phyloP scores from a whole-genome alignment of 2,329 filamentous ascomycete species.

The Phyllosticta citrichinensis region DNA sequence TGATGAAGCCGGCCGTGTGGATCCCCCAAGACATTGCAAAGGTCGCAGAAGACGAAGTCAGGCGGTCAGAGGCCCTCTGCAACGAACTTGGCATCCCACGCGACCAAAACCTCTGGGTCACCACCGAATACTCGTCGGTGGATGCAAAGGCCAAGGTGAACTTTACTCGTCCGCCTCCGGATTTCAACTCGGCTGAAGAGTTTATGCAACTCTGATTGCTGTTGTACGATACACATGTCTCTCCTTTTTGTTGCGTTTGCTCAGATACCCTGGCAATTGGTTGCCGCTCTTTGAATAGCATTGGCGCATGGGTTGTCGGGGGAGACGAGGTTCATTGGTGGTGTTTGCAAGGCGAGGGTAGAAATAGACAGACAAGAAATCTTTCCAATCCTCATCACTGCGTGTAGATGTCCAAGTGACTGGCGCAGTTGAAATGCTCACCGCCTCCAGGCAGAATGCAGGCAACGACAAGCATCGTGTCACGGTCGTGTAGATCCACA shows the following conservation, averaged over 20 bases:
- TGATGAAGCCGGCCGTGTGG: conserved; percentile 82
- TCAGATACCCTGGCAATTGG: not conserved
- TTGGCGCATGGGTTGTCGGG: not conserved
- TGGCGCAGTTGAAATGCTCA: no score
- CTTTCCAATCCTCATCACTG: no score
- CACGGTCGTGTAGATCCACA: not conserved
- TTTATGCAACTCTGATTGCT: conserved; percentile 7
- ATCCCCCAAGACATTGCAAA: conserved; percentile 85
- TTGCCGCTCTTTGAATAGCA: not conserved
- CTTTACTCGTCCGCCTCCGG: conserved; percentile 75
- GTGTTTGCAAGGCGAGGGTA: no score
- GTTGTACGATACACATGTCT: not conserved
- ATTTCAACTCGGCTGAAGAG: conserved; percentile 29
- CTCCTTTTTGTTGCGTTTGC: not conserved
- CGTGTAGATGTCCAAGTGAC: no score
- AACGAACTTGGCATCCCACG: conserved; percentile 50
- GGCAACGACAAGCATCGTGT: not conserved
- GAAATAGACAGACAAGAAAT: no score
- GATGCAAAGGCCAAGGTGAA: conserved; percentile 75
- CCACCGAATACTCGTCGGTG: conserved; percentile 81
- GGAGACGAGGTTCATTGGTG: no score
- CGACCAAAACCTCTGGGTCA: conserved; percentile 60
- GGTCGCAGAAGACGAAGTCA: conserved; percentile 83
- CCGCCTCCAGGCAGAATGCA: not conserved
- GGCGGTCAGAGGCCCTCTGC: conserved; percentile 21